Evolutionary conservation across 805 yeast genomes (phyloP).

Genomic region (Kodamaea leandrae): DNA sequence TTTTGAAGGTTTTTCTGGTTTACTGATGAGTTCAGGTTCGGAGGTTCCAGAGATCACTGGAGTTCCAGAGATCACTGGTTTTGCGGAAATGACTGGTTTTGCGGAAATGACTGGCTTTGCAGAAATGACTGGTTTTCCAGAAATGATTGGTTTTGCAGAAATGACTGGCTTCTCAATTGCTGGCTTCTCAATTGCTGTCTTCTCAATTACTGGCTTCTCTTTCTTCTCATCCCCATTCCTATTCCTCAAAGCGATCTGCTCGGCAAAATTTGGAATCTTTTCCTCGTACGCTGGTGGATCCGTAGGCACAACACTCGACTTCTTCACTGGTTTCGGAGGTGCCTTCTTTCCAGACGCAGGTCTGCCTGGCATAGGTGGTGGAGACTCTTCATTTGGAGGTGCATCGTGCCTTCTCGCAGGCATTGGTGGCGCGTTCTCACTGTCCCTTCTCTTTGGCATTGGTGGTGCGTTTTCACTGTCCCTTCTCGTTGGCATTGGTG

Average conservation of each 20-base stretch:
- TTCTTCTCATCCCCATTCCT: neutral
- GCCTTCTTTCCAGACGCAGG: conserved; percentile 24
- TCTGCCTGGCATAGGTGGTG: neutral
- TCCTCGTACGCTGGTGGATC: neutral
- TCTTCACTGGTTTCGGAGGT: conserved; percentile 44
- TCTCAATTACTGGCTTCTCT: conserved; percentile 2
- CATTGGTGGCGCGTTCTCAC: neutral
- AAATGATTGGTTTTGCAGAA: neutral
- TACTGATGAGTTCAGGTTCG: neutral
- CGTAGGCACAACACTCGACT: conserved; percentile 14
- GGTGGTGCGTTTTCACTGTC: neutral
- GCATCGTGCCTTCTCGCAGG: neutral
- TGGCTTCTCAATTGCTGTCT: conserved; percentile 1
- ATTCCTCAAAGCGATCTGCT: conserved; percentile 21
- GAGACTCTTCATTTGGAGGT: too few species aligned
- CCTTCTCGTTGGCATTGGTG: conserved; percentile 1
- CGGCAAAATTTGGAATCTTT: conserved; percentile 26
- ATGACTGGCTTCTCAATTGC: conserved; percentile 1
- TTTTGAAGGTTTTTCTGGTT: conserved; percentile 19
- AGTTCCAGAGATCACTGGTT: conserved; percentile 3
- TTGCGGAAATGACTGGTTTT: conserved; percentile 4
- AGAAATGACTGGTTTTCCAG: neutral
- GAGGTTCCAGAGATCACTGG: neutral
- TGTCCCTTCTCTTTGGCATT: neutral
- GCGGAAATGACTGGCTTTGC: conserved; percentile 1